Evolutionary conservation across 768 basidiomycete genomes (phyloP).

Genomic region (Lactifluus subvellereus): DNA sequence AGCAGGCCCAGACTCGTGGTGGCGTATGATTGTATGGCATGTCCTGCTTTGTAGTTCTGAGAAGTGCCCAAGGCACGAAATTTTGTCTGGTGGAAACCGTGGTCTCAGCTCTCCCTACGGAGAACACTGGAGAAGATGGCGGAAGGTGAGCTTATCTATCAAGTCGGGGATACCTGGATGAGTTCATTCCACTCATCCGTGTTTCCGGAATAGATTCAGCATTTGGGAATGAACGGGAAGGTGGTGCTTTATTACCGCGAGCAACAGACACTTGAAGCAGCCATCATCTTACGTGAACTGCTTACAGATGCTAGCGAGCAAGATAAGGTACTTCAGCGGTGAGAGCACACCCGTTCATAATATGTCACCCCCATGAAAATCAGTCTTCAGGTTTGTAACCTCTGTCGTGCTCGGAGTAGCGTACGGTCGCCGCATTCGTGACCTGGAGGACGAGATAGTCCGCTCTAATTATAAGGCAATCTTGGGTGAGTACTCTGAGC

Average conservation of each 20-base stretch:
- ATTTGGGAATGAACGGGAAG: slow-evolving; percentile 15
- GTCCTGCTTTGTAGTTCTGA: not conserved
- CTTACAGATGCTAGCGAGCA: not conserved
- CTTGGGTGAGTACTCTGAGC: not conserved
- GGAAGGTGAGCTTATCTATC: slow-evolving; percentile 3
- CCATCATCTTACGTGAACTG: slow-evolving; percentile 14
- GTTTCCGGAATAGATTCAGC: slow-evolving; percentile 6
- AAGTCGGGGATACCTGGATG: not conserved
- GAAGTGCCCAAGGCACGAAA: slow-evolving; percentile 10
- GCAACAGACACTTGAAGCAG: slow-evolving; percentile 16
- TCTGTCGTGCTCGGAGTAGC: slow-evolving; percentile 9
- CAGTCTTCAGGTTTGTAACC: slow-evolving; percentile 7
- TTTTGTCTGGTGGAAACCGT: slow-evolving; percentile 15
- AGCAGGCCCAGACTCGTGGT: slow-evolving; percentile 18
- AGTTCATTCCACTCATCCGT: not conserved
- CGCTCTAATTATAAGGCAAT: not conserved
- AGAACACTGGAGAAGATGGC: slow-evolving; percentile 16
- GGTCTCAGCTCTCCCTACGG: slow-evolving; percentile 11
- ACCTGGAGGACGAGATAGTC: slow-evolving; percentile 12
- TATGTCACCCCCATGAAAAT: no score
- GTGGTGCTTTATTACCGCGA: slow-evolving; percentile 6
- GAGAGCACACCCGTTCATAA: not conserved
- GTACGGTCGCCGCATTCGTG: slow-evolving; percentile 9
- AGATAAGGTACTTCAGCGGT: slow-evolving; percentile 7
- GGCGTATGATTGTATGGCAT: not conserved